Conservation (phyloP, 1,284 basidiomycete species). For the Leucoagaricus sp. region DNA sequence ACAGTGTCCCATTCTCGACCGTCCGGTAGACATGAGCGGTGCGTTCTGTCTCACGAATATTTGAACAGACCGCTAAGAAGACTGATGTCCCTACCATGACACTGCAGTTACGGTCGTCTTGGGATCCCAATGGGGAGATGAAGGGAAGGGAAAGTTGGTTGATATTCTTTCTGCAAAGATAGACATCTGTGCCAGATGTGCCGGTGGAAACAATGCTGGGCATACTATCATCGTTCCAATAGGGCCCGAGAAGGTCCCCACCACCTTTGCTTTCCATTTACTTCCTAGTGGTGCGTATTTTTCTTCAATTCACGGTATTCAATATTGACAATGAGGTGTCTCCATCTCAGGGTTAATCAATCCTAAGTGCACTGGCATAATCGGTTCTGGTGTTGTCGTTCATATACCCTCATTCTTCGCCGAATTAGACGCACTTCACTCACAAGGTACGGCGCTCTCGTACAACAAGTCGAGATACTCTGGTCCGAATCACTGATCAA, state of each 20-base stretch:
- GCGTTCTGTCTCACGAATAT: background rate
- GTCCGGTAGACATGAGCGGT: constrained; percentile 8
- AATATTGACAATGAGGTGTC: background rate
- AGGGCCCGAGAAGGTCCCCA: constrained; percentile 58
- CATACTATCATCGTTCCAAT: constrained; percentile 94
- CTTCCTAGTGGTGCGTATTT: constrained; percentile 82
- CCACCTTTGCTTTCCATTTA: constrained; percentile 94
- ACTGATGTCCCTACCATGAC: background rate
- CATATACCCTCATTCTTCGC: constrained; percentile 95
- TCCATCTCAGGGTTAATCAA: constrained; percentile 80
- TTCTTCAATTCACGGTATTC: background rate
- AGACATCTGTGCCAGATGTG: constrained; percentile 95
- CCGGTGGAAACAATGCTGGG: constrained; percentile 98
- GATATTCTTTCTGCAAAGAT: constrained; percentile 88
- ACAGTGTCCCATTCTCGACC: background rate
- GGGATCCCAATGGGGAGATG: constrained; percentile 94
- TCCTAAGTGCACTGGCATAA: constrained; percentile 82
- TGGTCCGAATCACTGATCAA: background rate
- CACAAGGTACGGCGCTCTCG: constrained; percentile 64
- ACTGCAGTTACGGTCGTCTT: constrained; percentile 72
- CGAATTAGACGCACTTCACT: constrained; percentile 87
- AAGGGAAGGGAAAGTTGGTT: constrained; percentile 95
- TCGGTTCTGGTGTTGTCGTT: constrained; percentile 94
- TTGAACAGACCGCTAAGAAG: background rate
- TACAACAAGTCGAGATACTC: background rate